These are phyloP conservation scores for Paralagenidium karlingii DNA, from an alignment of 352 stramenopile species.

Conservation along the genomic window DNA sequence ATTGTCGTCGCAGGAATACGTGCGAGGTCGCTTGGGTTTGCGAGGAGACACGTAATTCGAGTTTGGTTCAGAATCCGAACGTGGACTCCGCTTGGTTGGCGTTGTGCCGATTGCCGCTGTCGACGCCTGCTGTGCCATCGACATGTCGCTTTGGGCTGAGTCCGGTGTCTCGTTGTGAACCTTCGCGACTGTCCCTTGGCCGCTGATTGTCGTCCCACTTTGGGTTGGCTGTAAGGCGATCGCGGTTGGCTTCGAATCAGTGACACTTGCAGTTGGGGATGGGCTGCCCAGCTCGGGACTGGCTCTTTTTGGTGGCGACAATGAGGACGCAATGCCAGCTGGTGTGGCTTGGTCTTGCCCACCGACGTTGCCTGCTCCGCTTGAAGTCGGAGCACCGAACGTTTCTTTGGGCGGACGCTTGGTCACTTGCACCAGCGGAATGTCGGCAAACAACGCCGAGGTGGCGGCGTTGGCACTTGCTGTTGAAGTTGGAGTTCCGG, in stretches of 20 bases:
- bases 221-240: too few species aligned
- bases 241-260: too few species aligned
- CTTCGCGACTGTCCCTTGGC: slow-evolving; percentile 2
- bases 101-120: slow-evolving; percentile 1
- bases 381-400: too few species aligned
- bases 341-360: too few species aligned
- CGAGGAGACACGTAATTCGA: slow-evolving; percentile 15
- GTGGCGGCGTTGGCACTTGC: slow-evolving; percentile 1
- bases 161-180: neutral
- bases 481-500: too few species aligned
- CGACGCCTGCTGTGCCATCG: neutral
- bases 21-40: slow-evolving; percentile 75
- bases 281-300: too few species aligned
- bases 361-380: too few species aligned
- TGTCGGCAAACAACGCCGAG: neutral
- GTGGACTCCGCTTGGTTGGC: slow-evolving; percentile 2
- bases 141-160: too few species aligned
- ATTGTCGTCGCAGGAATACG: slow-evolving; percentile 65
- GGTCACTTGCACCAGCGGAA: slow-evolving; percentile 2
- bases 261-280: too few species aligned
- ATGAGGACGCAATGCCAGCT: too few species aligned
- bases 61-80: slow-evolving; percentile 3
- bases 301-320: too few species aligned
- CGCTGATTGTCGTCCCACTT: too few species aligned
- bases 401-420: slow-evolving; percentile 10